phyloP scores from a whole-genome alignment of 1,284 basidiomycete species.

The Tilletia indica region DNA sequence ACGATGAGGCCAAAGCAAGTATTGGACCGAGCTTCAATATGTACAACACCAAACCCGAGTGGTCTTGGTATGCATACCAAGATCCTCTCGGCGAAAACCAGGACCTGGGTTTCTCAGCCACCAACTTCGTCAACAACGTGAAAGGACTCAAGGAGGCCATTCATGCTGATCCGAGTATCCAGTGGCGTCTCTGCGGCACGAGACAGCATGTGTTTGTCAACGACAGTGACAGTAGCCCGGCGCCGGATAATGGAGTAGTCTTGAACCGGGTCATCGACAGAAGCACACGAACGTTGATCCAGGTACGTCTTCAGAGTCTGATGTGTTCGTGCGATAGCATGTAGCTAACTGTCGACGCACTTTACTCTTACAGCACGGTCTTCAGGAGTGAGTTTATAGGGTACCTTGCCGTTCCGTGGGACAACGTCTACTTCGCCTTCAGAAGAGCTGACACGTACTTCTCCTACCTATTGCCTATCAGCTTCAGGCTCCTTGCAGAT shows the following conservation, averaged over 20 bases:
- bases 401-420: no score
- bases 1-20: neutral
- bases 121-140: constrained; percentile 35
- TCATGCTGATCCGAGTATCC: constrained; percentile 32
- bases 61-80: constrained; percentile 14
- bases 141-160: constrained; percentile 45
- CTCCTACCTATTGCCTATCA: no score
- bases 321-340: no score
- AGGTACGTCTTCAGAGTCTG: neutral
- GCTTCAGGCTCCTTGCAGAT: constrained; percentile 39
- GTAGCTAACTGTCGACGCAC: neutral
- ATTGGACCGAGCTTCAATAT: constrained; percentile 17
- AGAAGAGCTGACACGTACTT: neutral
- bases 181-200: constrained; percentile 38
- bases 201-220: constrained; percentile 30
- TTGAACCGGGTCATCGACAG: constrained; percentile 42
- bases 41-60: constrained; percentile 23
- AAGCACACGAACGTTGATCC: constrained; percentile 37
- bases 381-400: constrained; percentile 30
- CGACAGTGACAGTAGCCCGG: constrained; percentile 14
- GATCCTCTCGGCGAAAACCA: constrained; percentile 33
- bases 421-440: no score
- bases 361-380: constrained; percentile 34
- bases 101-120: constrained; percentile 17
- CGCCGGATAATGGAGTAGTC: constrained; percentile 20